phyloP scores from a whole-genome alignment of 106 monocot species.

The Hemerocallis citrina region DNA sequence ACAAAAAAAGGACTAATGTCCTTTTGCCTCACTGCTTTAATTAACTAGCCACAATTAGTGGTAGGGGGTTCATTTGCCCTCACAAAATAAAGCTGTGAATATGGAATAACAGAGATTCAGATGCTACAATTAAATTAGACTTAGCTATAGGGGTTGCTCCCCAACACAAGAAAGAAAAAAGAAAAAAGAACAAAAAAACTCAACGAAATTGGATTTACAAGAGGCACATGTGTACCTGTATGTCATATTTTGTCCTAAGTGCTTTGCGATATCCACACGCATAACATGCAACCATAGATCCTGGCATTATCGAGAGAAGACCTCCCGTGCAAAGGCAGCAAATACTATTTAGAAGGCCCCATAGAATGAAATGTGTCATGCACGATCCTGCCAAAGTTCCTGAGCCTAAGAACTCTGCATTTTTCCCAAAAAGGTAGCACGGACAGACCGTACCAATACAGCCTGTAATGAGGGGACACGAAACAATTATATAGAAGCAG shows the following conservation, averaged over 20 bases:
- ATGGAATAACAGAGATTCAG: neutral
- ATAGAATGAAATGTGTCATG: slow-evolving; percentile 66
- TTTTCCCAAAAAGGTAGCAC: slow-evolving; percentile 67
- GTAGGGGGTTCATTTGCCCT: no score
- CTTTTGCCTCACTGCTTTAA: no score
- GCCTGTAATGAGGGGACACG: slow-evolving; percentile 54
- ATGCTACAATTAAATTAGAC: neutral
- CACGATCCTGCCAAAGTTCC: slow-evolving; percentile 76
- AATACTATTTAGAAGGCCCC: slow-evolving; percentile 61
- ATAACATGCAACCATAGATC: slow-evolving; percentile 71
- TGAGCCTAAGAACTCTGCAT: slow-evolving; percentile 83
- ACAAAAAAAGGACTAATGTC: no score
- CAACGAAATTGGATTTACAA: no score
- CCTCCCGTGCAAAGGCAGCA: slow-evolving; percentile 71
- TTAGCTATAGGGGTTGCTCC: no score
- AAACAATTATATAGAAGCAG: no score
- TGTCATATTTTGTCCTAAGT: slow-evolving; percentile 47
- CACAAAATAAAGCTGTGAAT: neutral
- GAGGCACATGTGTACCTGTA: slow-evolving; percentile 37
- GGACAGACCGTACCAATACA: slow-evolving; percentile 71
- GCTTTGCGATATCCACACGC: slow-evolving; percentile 66
- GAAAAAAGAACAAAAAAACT: no score
- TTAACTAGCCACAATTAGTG: no score
- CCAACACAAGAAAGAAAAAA: neutral
- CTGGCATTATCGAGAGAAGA: slow-evolving; percentile 51